A percentile compares a stretch with the other conserved stretches of the same genome.
Conservation (phyloP, 116 monocot genomes). For the Zostera marina region DNA sequence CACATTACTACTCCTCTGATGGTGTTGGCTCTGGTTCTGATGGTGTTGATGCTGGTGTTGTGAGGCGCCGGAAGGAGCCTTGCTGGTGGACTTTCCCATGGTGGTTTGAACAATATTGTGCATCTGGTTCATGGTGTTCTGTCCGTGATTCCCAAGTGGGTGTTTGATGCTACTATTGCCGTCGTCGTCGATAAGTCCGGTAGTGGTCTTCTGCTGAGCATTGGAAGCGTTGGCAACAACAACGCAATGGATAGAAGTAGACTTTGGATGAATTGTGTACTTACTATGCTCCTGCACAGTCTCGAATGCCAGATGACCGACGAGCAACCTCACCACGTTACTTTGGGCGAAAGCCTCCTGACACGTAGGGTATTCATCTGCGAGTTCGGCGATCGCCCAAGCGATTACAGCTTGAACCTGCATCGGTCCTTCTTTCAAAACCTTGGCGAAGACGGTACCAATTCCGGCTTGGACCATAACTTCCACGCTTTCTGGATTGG, state of each 20-base stretch:
- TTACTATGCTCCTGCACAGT: slow-evolving; percentile 95
- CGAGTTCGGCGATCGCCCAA: slow-evolving; percentile 85
- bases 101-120: slow-evolving; percentile 32
- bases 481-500: slow-evolving; percentile 72
- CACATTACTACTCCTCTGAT: background rate
- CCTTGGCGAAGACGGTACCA: slow-evolving; percentile 61
- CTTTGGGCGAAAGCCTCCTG: slow-evolving; percentile 76
- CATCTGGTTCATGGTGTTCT: slow-evolving; percentile 32
- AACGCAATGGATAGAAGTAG: slow-evolving; percentile 54
- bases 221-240: slow-evolving; percentile 22
- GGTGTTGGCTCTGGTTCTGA: background rate
- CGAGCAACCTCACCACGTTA: slow-evolving; percentile 69
- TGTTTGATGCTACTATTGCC: slow-evolving; percentile 18
- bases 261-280: slow-evolving; percentile 52
- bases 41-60: background rate
- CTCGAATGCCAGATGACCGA: slow-evolving; percentile 87
- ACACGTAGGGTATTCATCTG: slow-evolving; percentile 41
- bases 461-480: slow-evolving; percentile 63
- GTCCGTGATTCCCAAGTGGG: slow-evolving; percentile 14
- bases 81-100: slow-evolving; percentile 11
- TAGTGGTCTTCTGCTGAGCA: too few relatives aligned
- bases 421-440: slow-evolving; percentile 80
- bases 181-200: background rate
- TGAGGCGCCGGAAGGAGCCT: background rate
- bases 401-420: slow-evolving; percentile 70